phyloP scores from a whole-genome alignment of 129 eudicot genomes.

The Ambrosia trifida region DNA sequence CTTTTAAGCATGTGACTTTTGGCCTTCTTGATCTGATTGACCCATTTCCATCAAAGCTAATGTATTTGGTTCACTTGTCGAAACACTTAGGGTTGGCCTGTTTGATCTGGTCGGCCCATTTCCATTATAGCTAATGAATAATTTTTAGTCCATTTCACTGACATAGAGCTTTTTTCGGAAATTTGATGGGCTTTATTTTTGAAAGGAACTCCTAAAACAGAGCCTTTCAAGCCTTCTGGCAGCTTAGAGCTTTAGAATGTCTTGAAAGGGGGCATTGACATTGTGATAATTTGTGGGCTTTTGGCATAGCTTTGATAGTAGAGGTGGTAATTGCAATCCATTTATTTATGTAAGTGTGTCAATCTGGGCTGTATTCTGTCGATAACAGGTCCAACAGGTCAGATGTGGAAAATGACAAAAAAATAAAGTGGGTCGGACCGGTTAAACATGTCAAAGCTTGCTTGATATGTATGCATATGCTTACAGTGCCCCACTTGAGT shows the following conservation, averaged over 20 bases:
- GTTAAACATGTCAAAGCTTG: background rate
- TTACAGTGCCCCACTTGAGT: background rate
- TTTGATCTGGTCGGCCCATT: background rate
- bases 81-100: background rate
- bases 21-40: background rate
- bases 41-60: background rate
- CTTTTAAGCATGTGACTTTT: constrained; percentile 8
- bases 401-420: background rate
- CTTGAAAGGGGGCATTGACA: background rate
- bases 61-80: background rate
- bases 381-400: background rate
- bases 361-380: background rate
- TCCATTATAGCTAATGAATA: background rate
- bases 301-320: background rate
- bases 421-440: background rate
- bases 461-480: background rate
- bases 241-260: background rate
- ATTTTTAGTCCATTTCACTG: background rate
- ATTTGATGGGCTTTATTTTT: background rate
- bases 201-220: background rate
- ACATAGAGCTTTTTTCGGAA: background rate
- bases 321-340: background rate
- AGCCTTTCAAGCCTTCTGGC: background rate
- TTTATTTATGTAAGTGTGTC: background rate
- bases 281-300: background rate